Evolutionary conservation across 2,329 filamentous ascomycete genomes (phyloP), one percentile per base, ranked within the genome.

Genomic region (Drechslerella stenobrocha): DNA sequence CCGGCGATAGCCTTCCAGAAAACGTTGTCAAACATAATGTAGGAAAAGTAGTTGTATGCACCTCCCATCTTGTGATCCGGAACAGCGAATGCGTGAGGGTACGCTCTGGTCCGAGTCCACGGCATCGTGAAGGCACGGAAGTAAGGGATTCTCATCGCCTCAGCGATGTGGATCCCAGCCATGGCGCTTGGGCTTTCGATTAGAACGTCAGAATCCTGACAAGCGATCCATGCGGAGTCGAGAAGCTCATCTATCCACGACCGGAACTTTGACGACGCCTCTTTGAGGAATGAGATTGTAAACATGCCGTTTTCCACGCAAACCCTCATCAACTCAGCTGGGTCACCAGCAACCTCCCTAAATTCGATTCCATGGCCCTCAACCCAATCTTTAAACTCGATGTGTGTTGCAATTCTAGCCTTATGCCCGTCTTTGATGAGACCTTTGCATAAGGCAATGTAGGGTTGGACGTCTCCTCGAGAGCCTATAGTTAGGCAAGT

Each of bases 111-210:
- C 48, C 91, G 85, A 0, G 93, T 96, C 93, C 93, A 98, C 0
- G 93, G 93, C 93, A 98, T 98, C 15, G 90, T 95, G 75, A 98
- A 98, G 0, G 91, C 92, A 58, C 93, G 85, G 79, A 97, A 97
- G 76, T 98, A 98, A 0, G 93, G 93, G 44, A 98, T 95, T 11
- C 84, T 82, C 1, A 98, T 81, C 22, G 90, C 90, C 77, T 98
- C 93, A 1, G 93, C 93, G 71, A 98, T 95, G 76, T 98, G 93
- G 55, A 98, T 96, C 23, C 93, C 93, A 0, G 88, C 90, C 93
- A 98, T 98, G 11, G 93, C 90, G 60, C 89, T 95, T 0, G 93
- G 93, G 46, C 89, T 95, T 76, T 98, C 93, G 67, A 98, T 96
- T 35, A 98, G 80, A 28, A 98, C 79, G 75, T 98, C 92, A 1